Evolutionary conservation across 129 eudicot genomes (phyloP).

Genomic region (Escallonia herrerae): DNA sequence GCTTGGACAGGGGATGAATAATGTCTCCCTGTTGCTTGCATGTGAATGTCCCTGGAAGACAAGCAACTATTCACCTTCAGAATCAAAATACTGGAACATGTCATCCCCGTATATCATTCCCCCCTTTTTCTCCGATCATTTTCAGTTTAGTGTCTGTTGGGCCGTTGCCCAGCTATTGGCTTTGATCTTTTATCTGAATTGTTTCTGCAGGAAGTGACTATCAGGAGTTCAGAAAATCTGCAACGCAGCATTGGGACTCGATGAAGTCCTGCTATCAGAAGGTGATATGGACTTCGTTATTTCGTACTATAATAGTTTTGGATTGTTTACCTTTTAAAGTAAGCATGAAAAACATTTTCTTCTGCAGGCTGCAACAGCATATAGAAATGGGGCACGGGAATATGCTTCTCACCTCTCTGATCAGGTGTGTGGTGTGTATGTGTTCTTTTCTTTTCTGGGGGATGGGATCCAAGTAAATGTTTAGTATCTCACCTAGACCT

Average conservation of each 20-base stretch:
- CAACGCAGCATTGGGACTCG: constrained; percentile 75
- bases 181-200: constrained; percentile 13
- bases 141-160: neutral
- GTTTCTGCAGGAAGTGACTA: constrained; percentile 77
- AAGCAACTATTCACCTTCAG: too few relatives aligned
- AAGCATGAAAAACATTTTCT: neutral
- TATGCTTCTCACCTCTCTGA: constrained; percentile 83
- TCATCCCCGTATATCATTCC: neutral
- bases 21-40: too few relatives aligned
- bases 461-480: too few relatives aligned
- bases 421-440: constrained; percentile 60
- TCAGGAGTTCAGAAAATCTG: constrained; percentile 49
- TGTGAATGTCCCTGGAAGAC: too few relatives aligned
- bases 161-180: constrained; percentile 3
- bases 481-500: too few relatives aligned
- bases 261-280: constrained; percentile 76
- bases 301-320: neutral
- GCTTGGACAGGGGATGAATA: too few relatives aligned
- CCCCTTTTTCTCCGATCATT: neutral
- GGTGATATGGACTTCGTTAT: constrained; percentile 24
- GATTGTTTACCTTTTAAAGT: neutral
- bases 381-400: constrained; percentile 57
- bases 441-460: too few relatives aligned
- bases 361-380: constrained; percentile 84
- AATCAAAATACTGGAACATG: too few relatives aligned